Evolutionary conservation across 805 yeast genomes (phyloP).

Genomic region (Candida silvatica): DNA sequence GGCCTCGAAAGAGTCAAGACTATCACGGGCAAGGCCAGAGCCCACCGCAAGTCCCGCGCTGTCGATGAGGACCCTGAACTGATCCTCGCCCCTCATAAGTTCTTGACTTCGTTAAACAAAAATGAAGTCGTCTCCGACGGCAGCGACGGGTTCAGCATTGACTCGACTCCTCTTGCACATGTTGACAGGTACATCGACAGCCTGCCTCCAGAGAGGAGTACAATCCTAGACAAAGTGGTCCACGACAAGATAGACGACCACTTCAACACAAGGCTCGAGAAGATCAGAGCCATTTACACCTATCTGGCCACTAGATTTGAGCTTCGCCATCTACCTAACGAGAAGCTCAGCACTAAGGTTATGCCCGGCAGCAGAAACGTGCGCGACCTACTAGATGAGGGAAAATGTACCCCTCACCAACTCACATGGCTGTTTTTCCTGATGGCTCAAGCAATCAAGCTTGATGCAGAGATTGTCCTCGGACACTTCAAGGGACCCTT

Average conservation of each 20-base stretch:
- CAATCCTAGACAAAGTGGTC: constrained; percentile 48
- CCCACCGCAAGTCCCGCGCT: constrained; percentile 57
- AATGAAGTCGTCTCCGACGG: constrained; percentile 29
- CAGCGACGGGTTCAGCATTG: constrained; percentile 10
- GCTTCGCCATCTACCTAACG: constrained; percentile 29
- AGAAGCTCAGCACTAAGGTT: constrained; percentile 22
- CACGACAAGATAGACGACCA: constrained; percentile 42
- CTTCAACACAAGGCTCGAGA: constrained; percentile 46
- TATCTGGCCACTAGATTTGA: constrained; percentile 55
- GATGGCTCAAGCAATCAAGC: constrained; percentile 59
- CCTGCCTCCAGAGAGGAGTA: constrained; percentile 28
- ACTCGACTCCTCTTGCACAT: constrained; percentile 23
- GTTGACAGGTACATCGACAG: constrained; percentile 35
- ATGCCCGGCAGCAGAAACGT: constrained; percentile 19
- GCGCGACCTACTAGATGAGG: constrained; percentile 19
- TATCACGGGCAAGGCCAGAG: constrained; percentile 58
- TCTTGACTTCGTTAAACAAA: constrained; percentile 33
- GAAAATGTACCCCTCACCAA: constrained; percentile 38
- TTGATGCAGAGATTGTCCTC: constrained; percentile 66
- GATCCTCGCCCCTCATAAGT: constrained; percentile 54
- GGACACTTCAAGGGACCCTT: constrained; percentile 84
- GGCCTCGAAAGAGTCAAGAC: constrained; percentile 71
- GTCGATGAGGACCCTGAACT: constrained; percentile 52
- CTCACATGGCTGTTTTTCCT: constrained; percentile 68
- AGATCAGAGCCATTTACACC: constrained; percentile 55